Base-by-base conservation (phyloP, 768 basidiomycete genomes). In the Termitomyces sp. region DNA sequence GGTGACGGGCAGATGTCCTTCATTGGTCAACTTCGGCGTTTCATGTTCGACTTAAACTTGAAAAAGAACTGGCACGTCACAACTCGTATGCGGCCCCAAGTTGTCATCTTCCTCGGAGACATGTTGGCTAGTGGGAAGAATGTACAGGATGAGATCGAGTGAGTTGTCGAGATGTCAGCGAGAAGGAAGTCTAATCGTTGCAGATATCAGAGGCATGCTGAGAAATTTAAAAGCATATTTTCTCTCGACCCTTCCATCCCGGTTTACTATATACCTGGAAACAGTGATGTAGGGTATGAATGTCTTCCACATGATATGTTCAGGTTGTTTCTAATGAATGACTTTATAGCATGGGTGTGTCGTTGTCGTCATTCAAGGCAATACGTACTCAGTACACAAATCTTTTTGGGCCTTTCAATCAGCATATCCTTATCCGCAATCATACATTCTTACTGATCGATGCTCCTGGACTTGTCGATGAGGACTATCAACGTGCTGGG, bases 391-490 rank as follows among this genome's bases (percentile, higher is more conserved):
- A 84, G 57, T 95, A 87, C 66, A 69, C 74, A 18, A 69, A 77
- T 26, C 72, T 79, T 52, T 94, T 95, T 61, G 93, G 91, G 0
- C 80, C 83, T 14, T 75, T 87, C 46, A 92, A 90, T 65, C 81
- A 82, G 49, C 73, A 79, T 13, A 75, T 90, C 57, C 68, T 76
- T 4, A 74, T 93, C 61, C 81, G 82, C 8, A 91, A 88, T 50
- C 88, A 92, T 66, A 84, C 84, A 0, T 79, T 94, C 51, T 69
- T 93, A n/a, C 74, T 85, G 50, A 70, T 94, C 20, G 84, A 94
- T 66, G 84, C 90, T 3, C 87, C 91, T 1, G 87, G 83, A n/a
- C 77, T 94, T 26, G 85, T 91, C 13, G 91, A 93, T 59, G 89
- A 93, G 70, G 90, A 92, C 66, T 91, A 91, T 66, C 79, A 79